Base-by-base conservation (phyloP, 441 rosid species). In the Euphorbia schlechtendalii region DNA sequence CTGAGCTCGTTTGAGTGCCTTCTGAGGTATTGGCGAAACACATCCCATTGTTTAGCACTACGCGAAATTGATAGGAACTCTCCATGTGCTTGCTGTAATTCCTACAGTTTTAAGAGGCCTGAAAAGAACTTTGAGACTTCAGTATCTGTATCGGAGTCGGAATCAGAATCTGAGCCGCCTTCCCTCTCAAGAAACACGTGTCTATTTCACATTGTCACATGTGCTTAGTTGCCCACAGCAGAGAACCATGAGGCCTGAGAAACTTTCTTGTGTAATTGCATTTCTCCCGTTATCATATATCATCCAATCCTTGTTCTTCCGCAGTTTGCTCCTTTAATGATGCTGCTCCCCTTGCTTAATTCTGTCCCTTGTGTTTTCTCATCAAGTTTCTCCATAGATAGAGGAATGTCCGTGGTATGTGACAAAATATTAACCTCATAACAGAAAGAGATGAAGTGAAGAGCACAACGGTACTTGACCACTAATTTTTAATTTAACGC, bases 21-120 rank as follows among this genome's bases (percentile, higher is more conserved):
- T 64, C 69, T 80, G 25, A 95, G 79, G 74, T 92, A 95, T 57
- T 88, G 90, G 24, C 87, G 92, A 69, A 92, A 95, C 72, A 92
- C 86, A 81, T 92, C 99, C 99, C 98, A 95, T 59, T 74, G 86
- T n/a, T n/a, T n/a, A 38, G 90, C 95, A 76, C 99, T 95, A 61
- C 82, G 83, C 48, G 92, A 64, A 57, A 66, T n/a, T n/a, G 66
- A 40, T 40, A 61, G 62, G 68, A 67, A 60, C 63, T 69, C 54
- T 82, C 82, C 34, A 67, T 55, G 57, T 68, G 58, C 56, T 73
- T 74, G 78, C 59, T 69, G 59, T 58, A 54, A 71, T 59, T 65
- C 68, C 72, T 75, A 25, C 20, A 61, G 59, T 56, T 63, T 71
- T 74, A 69, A 69, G 64, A 34, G 76, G 75, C 21, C 69, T 57